Evolutionary conservation across 2,329 filamentous ascomycete genomes (phyloP), one percentile per base, ranked within the genome.

Genomic region (Alternaria burnsii): DNA sequence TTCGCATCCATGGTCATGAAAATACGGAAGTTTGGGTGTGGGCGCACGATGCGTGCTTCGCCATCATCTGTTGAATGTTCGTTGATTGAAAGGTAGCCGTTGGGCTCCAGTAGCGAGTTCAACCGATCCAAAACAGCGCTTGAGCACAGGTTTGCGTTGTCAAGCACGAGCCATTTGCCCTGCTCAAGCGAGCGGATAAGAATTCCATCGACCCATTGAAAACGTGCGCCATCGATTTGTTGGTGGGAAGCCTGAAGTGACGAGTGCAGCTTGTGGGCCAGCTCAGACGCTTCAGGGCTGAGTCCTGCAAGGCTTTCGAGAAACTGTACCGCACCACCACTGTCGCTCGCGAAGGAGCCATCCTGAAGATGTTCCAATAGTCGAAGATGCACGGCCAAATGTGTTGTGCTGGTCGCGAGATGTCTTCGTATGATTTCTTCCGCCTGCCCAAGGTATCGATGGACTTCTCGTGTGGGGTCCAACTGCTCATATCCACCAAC

Each of bases 121-220:
- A 99, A 82, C 63, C 96, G 87, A 79, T 99, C 95, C 10, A 99
- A 85, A 1, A 99, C 95, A 7, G 94, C 97, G 24, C 94, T 91
- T 72, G 91, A 97, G 81, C 96, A 99, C 58, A 99, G 86, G 73
- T 99, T 99, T 61, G 96, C 95, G 78, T 99, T 97, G 79, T 99
- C 95, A 22, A 99, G 87, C 11, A 99, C 89, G 18, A 99, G 84
- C 95, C 95, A 99, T 62, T 93, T 87, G 14, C 95, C 95, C 68
- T 90, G 84, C 72, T 96, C 86, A 11, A 98, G 83, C 42, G 95
- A 94, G 70, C 93, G 90, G 48, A 98, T 90, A 43, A 99, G 89
- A 48, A 96, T 87, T 58, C 96, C 95, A 75, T 99, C 94, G 2
- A 97, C 88, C 95, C 95, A 99, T 77, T 97, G 93, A 74, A 99